Base-by-base conservation (phyloP, 345 rosid genomes). In the Eucalyptus sp. region DNA sequence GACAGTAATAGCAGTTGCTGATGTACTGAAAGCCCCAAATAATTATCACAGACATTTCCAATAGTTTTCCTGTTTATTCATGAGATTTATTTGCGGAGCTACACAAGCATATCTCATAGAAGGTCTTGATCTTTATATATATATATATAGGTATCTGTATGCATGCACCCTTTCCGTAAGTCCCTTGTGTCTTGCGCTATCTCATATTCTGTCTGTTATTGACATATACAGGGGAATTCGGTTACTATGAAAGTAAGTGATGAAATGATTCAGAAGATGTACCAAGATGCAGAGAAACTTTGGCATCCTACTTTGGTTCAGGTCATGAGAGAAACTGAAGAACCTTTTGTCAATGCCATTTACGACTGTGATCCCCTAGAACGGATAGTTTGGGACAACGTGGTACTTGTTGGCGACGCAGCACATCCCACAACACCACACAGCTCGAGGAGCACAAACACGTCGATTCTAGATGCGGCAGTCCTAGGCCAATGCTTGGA, bases 401-500 rank as follows among this genome's bases (percentile, higher is more conserved):
- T 93, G 13, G 96, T 93, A 52, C 89, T 96, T n/a, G 76, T 95
- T 2, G 99, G 98, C 46, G 98, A 97, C 46, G 97, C 98, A 4
- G 97, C 99, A 56, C 99, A 96, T 89, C 98, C 99, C 50, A 92
- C 92, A 7, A 94, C 95, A 33, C 98, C 99, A 88, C 97, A 95
- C 86, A 93, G 96, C 25, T 20, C 93, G 56, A 92, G 98, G 92
- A 97, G 99, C 91, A 95, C 98, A 50, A 97, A 95, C 94, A 95
- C 96, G 98, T 95, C 97, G 22, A 31, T 96, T 68, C 52, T 96
- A 60, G 99, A 97, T 87, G 96, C 97, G 1, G 93, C 91, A 27
- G 93, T 94, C 62, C 90, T 96, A 37, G 96, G 98, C 41, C 92
- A 92, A 84, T 94, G 97, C 94, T 90, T 96, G n/a, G 88, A 90